Base-by-base conservation (phyloP, 768 basidiomycete species). In the Boletus coccyginus region DNA sequence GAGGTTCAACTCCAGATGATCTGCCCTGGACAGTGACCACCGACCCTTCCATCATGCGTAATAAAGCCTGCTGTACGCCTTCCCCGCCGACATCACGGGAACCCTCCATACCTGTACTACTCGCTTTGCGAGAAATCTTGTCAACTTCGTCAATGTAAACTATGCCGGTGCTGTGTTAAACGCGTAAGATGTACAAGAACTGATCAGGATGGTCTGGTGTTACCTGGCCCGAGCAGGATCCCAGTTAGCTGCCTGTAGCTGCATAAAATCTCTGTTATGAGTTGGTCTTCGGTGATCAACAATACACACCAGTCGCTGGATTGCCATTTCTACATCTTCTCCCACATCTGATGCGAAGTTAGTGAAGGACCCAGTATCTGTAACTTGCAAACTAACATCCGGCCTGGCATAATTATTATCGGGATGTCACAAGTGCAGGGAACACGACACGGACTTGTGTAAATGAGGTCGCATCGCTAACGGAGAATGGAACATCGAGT, bases 71-170 rank as follows among this genome's bases (percentile, higher is more conserved):
- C 66, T 98, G 95, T 7, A 98, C 95, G 35, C 95, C 95, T 78
- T 97, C 94, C 11, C 95, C 95, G 24, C 92, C 88, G 1, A 98
- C 94, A 69, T 98, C 95, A 62, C 90, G 81, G 7, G 87, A 83
- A 5, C 86, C 84, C 61, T 91, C 90, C 31, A 77, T 75, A 6
- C 88, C 87, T 24, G 75, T 73, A 43, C 80, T 73, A 39, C 65
- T 63, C 14, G 69, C 61, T 63, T 83, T 88, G 47, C 84, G 81
- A 14, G 93, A 89, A 56, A 97, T 86, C 75, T 98, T 98, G 75
- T 98, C 96, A 2, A 94, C 78, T 74, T 98, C 96, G 65, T 98
- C 96, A 46, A 98, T 94, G 67, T 96, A 96, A 33, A 98, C 87
- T 58, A 98, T 97, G 7, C 95, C 95, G 69, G 86, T 86, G 66